Base-by-base conservation (phyloP, 164 flowering plant genomes). In the Nymphaea thermarum region DNA sequence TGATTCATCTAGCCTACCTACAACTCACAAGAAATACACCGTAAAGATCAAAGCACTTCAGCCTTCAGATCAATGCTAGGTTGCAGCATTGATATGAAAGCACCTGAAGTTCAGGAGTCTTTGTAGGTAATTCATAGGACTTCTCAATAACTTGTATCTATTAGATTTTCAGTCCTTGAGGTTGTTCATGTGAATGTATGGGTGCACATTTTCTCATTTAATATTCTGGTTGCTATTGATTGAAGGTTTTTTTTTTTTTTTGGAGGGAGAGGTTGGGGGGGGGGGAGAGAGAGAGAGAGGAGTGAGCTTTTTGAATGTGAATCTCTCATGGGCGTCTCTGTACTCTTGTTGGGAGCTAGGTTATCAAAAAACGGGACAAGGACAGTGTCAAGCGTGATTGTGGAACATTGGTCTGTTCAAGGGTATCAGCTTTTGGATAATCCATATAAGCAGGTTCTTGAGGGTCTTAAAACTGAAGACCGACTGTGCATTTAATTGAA, bases 21-120 rank as follows among this genome's bases (percentile, higher is more conserved):
- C 85, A 43, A 47, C 77, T 73, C 78, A 74, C 67, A 80, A 80
- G 69, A 84, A 82, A 72, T 77, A 82, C 61, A 64, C 68, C 51
- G 63, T 85, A 70, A 85, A 83, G 65, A 81, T 85, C 62, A 78
- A 82, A 71, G 77, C 91, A 69, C 66, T 84, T 62, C 88, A 83
- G 71, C 85, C 86, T 75, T 80, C 82, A 44, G 86, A 82, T 70
- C 66, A 78, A 81, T 86, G 43, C 57, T 51, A 15, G 57, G 8
- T 51, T 51, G 14, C 57, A 4, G 12, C 8, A 51, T 51, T 51
- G 57, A 51, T 51, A 51, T 51, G 3, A 51, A 51, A 15, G 57
- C 14, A 51, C 14, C 57, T 15, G 3, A 15, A 15, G 14, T 15
- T 2, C 15, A 15, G 57, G 14, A 10, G 57, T 8, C 57, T 8